Evolutionary conservation across 352 stramenopile species (phyloP).

Genomic region (Globisporangium nagaii): DNA sequence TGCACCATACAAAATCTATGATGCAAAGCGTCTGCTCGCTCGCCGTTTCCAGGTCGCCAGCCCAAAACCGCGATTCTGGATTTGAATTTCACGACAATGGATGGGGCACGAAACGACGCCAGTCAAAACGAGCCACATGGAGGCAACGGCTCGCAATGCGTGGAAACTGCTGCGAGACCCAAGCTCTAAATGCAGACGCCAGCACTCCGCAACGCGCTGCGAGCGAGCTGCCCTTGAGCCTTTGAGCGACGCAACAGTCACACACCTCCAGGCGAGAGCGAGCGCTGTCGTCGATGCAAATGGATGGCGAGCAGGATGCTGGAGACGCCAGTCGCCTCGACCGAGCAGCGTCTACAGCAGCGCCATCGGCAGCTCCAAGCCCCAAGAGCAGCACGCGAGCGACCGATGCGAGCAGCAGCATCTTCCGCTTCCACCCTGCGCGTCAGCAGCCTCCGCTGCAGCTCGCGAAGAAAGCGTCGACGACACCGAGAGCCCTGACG

Average conservation of each 20-base stretch:
- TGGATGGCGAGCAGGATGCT: no score
- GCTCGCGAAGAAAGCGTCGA: constrained; percentile 14
- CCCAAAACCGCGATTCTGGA: no score
- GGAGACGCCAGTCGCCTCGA: no score
- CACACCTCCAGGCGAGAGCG: neutral
- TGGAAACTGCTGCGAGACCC: neutral
- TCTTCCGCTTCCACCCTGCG: constrained; percentile 35
- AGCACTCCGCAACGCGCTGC: no score
- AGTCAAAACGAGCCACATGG: no score
- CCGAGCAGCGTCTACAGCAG: neutral
- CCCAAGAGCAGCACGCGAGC: no score
- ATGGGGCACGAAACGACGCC: constrained; percentile 5
- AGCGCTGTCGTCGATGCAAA: neutral
- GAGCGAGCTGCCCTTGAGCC: no score
- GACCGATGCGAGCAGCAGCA: constrained; percentile 10
- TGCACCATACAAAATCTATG: neutral
- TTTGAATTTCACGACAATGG: neutral
- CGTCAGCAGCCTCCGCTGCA: no score
- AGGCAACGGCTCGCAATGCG: no score
- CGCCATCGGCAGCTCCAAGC: no score
- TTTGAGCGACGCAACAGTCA: no score
- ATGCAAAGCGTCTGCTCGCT: neutral
- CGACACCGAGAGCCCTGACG: constrained; percentile 14
- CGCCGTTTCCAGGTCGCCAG: no score
- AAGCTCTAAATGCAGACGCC: neutral